Base-by-base conservation (phyloP, 192 early-diverging fungal genomes). In the Coemansia sp. region DNA sequence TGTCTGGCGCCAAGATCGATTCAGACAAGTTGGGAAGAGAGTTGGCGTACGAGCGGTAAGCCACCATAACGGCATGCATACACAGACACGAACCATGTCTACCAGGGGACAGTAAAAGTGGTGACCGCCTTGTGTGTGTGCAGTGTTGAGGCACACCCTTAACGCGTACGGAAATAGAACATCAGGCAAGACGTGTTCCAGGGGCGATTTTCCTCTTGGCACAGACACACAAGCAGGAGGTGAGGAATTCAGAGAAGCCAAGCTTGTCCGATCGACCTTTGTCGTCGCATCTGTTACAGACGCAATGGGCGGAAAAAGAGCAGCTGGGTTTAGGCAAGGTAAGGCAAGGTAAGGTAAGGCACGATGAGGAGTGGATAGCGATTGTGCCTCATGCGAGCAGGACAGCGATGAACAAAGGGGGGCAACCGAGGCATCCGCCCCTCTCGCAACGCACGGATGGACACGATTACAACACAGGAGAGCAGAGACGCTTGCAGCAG, bases 351-450 rank as follows among this genome's bases (percentile, higher is more conserved):
- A 33, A 54, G 51, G 50, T 8, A 10, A 51, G 24, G 51, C 51
- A 54, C 9, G 51, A 31, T 31, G 51, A 54, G 51, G 46, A 48
- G 31, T 9, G 27, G 27, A 29, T 27, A 31, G 27, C 51, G 14
- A 54, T 54, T 54, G 51, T 54, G 51, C 13, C 24, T 27, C 51
- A 54, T 54, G 51, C 51, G n/a, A 27, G 24, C 21, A 14, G 51
- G 51, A 29, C 51, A 31, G 51, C 51, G 51, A 54, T 54, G 51
- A 54, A 54, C 51, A 54, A 54, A 54, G 51, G 16, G 51, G 29
- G 51, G 29, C 14, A 31, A 51, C 27, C 10, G 51, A 16, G 51
- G 45, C 45, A 16, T 21, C n/a, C 16, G 51, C 50, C n/a, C 50
- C 50, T 27, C 50, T 51, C 9, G 16, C 46, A 14, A 9, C 45